Evolutionary conservation across 331 rosid species (phyloP).

Genomic region (Arachis monticola): DNA sequence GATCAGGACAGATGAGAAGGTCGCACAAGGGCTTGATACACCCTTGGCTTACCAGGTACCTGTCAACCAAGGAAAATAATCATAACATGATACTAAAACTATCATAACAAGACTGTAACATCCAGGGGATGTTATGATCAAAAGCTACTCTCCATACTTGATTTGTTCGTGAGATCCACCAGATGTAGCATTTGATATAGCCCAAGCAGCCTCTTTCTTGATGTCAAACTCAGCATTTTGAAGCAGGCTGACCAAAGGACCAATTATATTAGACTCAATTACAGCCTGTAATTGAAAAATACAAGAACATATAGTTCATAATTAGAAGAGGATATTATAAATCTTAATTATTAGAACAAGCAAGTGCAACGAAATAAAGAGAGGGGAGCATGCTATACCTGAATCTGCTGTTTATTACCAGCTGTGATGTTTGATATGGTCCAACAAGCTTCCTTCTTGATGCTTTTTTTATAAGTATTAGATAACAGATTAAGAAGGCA

Average conservation of each 20-base stretch:
- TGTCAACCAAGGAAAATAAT: no score
- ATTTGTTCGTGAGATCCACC: conserved; percentile 93
- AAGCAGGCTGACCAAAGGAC: conserved; percentile 76
- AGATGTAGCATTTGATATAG: conserved; percentile 92
- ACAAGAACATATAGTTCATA: conserved; percentile 55
- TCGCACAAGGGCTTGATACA: conserved; percentile 47
- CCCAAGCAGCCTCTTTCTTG: conserved; percentile 99
- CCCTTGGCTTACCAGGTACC: no score
- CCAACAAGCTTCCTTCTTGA: conserved; percentile 99
- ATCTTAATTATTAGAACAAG: background rate
- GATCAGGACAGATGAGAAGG: conserved; percentile 85
- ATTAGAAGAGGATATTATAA: no score
- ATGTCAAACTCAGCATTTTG: conserved; percentile 95
- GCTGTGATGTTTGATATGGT: conserved; percentile 90
- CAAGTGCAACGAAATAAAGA: conserved; percentile 7
- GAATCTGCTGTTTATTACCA: conserved; percentile 88
- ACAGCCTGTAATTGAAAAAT: conserved; percentile 51
- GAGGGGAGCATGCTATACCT: conserved; percentile 47
- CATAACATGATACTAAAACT: no score
- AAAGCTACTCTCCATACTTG: conserved; percentile 52
- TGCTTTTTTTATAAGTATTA: conserved; percentile 80
- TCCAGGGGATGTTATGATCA: background rate
- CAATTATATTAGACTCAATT: conserved; percentile 63
- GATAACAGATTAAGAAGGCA: conserved; percentile 62
- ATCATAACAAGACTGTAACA: no score